Percentiles rank a stretch among this genome's conserved stretches.
phyloP scores from a whole-genome alignment of 1,284 basidiomycete species.

The Pyrrhoderma lamaoense region DNA sequence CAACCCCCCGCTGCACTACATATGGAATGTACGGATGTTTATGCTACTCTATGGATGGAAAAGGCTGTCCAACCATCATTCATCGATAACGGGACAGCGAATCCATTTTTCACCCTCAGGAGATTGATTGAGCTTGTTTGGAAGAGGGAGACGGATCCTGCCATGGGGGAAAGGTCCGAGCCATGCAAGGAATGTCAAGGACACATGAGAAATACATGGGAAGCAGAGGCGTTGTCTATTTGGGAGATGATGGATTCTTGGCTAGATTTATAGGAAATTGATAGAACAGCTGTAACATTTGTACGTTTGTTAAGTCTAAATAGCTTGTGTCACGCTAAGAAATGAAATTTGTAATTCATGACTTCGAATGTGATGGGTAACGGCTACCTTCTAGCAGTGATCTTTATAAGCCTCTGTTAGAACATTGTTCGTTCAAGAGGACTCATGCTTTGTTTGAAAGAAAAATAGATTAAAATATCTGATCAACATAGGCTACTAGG shows the following conservation, averaged over 20 bases:
- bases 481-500: too few relatives aligned
- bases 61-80: slow-evolving; percentile 59
- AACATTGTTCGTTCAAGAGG: too few relatives aligned
- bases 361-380: too few relatives aligned
- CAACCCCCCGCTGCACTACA: slow-evolving; percentile 59
- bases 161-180: slow-evolving; percentile 2
- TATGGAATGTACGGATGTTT: slow-evolving; percentile 62
- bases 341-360: too few relatives aligned
- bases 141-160: slow-evolving; percentile 27
- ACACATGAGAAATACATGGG: slow-evolving; percentile 61
- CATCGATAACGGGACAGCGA: slow-evolving; percentile 47
- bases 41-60: slow-evolving; percentile 63
- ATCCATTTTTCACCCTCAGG: slow-evolving; percentile 60
- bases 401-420: too few relatives aligned
- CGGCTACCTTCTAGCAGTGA: too few relatives aligned
- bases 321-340: too few relatives aligned
- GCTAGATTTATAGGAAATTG: slow-evolving; percentile 23
- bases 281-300: too few relatives aligned
- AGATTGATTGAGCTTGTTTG: slow-evolving; percentile 51
- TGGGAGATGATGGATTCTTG: slow-evolving; percentile 58
- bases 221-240: slow-evolving; percentile 45
- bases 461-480: too few relatives aligned
- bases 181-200: slow-evolving; percentile 45
- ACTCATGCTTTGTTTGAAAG: too few relatives aligned
- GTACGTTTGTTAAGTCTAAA: too few relatives aligned